Evolutionary conservation across 139 green algal genomes (phyloP), one percentile per base, ranked within the genome.

Genomic region (Microglena sp.): DNA sequence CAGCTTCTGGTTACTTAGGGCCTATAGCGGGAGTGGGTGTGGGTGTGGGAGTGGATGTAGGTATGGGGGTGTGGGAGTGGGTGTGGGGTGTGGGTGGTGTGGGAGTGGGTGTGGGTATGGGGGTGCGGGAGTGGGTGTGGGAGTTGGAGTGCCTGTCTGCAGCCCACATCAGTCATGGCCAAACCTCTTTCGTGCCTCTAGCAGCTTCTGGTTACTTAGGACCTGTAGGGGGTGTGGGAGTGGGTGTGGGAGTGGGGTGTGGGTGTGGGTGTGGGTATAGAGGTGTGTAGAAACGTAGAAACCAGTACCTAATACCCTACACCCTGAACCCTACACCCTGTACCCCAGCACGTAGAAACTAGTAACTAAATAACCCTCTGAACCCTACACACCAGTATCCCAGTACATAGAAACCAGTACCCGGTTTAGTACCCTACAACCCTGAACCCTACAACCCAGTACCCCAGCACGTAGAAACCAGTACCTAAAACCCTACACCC

Each of bases 1-100:
- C 53, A 95, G 83, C 81, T 96, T 96, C 75, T 96, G 90, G 75
- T 96, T 96, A 74, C 66, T 84, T 28, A 95, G 82, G 2, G 90
- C 90, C 73, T 85, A 70, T 21, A 74, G 44, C 50, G 69, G 68
- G 1, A 43, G 22, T 5, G 5, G n/a, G 71, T 77, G 29, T 63
- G 3, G 30, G 44, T 50, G 35, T 1, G 33, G 58, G 5, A 55
- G 27, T 36, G 36, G 36, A 67, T 57, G 35, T 24, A 50, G 58
- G n/a, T 46, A n/a, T 77, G 29, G 34, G 3, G 30, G 44, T 50
- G 35, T 1, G 33, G 58, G 5, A 55, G 27, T 36, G 36, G 36
- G 56, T 57, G 35, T 24, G 29, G 58, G n/a, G n/a, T n/a, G n/a
- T n/a, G n/a, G n/a, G n/a, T n/a, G n/a, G n/a, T 46, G 44, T 46